These are phyloP conservation scores for Zea luxurians DNA, from an alignment of 176 grass and related monocot genomes.

Conservation along the genomic window DNA sequence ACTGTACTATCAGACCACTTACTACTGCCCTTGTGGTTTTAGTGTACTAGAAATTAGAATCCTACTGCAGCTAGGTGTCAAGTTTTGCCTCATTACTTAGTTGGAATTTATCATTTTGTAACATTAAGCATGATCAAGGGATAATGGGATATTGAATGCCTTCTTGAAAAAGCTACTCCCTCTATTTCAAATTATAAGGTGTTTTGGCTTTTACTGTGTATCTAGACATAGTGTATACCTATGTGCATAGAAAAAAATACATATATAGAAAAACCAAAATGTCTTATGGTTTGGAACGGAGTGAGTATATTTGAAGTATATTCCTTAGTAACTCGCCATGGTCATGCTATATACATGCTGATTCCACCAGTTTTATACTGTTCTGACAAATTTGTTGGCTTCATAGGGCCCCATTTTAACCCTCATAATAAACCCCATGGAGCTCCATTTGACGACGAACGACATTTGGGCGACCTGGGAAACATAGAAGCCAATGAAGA, in stretches of 20 bases:
- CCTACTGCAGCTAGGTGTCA: neutral
- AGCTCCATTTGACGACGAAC: conserved; percentile 50
- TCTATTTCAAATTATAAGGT: too few species aligned
- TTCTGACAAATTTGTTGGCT: neutral
- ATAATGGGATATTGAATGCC: neutral
- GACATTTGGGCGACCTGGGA: conserved; percentile 70
- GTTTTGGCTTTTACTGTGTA: too few species aligned
- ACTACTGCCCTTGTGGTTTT: conserved; percentile 1
- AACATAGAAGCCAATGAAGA: conserved; percentile 58
- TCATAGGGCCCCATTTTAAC: conserved; percentile 72
- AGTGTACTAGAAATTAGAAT: neutral
- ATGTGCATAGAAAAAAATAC: too few species aligned
- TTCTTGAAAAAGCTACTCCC: neutral
- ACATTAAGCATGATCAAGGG: neutral
- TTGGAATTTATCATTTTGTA: neutral
- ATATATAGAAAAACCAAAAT: too few species aligned
- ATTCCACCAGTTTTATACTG: neutral
- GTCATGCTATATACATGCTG: neutral
- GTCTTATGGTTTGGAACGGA: too few species aligned
- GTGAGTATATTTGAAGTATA: neutral
- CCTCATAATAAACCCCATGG: conserved; percentile 60
- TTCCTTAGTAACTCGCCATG: neutral
- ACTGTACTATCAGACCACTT: neutral
- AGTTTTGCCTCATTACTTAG: neutral
- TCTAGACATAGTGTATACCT: too few species aligned